Evolutionary conservation across 441 rosid species (phyloP).

Genomic region (Aquilaria agallochum): DNA sequence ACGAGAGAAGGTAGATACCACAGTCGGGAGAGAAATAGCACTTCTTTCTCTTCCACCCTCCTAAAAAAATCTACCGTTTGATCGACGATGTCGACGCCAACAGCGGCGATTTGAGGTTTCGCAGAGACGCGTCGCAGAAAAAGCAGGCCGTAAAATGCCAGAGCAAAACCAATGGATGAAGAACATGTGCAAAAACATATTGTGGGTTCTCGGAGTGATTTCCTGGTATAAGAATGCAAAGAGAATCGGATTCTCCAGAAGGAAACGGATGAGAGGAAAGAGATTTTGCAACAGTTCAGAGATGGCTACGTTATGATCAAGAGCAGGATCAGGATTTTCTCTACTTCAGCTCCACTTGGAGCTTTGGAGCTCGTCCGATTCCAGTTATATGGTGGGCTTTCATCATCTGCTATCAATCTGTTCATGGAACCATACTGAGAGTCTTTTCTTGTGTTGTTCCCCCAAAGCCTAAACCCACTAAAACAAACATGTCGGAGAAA

Average conservation of each 20-base stretch:
- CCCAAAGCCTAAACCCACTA: slow-evolving; percentile 49
- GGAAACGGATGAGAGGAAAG: neutral
- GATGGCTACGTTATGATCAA: slow-evolving; percentile 17
- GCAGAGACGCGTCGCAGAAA: slow-evolving; percentile 17
- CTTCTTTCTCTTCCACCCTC: slow-evolving; percentile 85
- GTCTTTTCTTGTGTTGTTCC: slow-evolving; percentile 32
- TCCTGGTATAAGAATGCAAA: slow-evolving; percentile 50
- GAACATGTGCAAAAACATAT: slow-evolving; percentile 5
- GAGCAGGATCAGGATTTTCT: slow-evolving; percentile 33
- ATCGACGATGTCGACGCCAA: slow-evolving; percentile 43
- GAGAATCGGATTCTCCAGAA: slow-evolving; percentile 24
- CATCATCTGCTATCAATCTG: slow-evolving; percentile 69
- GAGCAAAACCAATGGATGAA: slow-evolving; percentile 21
- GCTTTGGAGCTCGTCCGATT: slow-evolving; percentile 65
- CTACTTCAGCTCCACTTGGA: slow-evolving; percentile 53
- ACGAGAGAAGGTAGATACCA: slow-evolving; percentile 21
- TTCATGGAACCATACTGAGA: slow-evolving; percentile 30
- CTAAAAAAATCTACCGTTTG: slow-evolving; percentile 91
- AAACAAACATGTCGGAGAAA: slow-evolving; percentile 27
- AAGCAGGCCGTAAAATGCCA: slow-evolving; percentile 31
- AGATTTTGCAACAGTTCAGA: slow-evolving; percentile 16
- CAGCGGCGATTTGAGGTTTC: slow-evolving; percentile 30
- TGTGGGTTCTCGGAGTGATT: slow-evolving; percentile 27
- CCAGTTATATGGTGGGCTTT: slow-evolving; percentile 67
- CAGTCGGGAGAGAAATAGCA: slow-evolving; percentile 29